These are phyloP conservation scores for Chlamydomonas reinhardtii DNA, from an alignment of 163 green algal species.

Conservation along the genomic window DNA sequence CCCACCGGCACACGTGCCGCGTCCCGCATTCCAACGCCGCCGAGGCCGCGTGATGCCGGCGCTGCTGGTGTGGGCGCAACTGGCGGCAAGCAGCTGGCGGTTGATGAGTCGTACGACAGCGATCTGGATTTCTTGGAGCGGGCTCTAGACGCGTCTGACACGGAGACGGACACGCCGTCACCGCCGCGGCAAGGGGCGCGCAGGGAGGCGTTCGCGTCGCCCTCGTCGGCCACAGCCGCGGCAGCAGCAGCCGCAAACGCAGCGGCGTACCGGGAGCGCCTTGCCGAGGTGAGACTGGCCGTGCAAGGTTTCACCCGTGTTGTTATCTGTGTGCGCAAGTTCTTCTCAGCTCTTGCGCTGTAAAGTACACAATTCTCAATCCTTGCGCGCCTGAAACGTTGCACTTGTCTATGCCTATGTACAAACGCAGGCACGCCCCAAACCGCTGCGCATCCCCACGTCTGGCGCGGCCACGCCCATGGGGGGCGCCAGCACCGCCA, in stretches of 20 bases:
- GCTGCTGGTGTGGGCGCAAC: neutral
- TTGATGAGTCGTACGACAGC: neutral
- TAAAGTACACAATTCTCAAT: too few relatives aligned
- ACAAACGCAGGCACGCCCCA: neutral
- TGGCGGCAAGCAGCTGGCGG: too few relatives aligned
- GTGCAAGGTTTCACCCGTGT: too few relatives aligned
- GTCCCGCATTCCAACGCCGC: slow-evolving; percentile 24
- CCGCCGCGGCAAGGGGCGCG: neutral
- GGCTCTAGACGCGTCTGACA: slow-evolving; percentile 23
- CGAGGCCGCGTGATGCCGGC: neutral
- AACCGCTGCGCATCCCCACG: slow-evolving; percentile 41
- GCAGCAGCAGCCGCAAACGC: neutral
- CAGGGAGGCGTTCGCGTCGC: slow-evolving; percentile 28
- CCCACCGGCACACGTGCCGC: neutral
- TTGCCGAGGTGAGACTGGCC: neutral
- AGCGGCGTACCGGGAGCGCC: slow-evolving; percentile 8
- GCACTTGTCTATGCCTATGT: too few relatives aligned
- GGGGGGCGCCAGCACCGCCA: slow-evolving; percentile 31
- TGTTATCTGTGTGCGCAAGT: too few relatives aligned
- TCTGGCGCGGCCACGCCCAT: slow-evolving; percentile 36
- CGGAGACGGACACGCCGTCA: slow-evolving; percentile 8
- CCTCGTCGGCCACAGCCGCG: neutral
- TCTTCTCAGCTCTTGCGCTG: too few relatives aligned
- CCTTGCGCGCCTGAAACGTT: too few relatives aligned
- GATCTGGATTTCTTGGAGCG: slow-evolving; percentile 53